A percentile compares a stretch with the other conserved stretches of the same genome.
Conservation (phyloP, 75 land plant genomes). For the Azolla pinnata region DNA sequence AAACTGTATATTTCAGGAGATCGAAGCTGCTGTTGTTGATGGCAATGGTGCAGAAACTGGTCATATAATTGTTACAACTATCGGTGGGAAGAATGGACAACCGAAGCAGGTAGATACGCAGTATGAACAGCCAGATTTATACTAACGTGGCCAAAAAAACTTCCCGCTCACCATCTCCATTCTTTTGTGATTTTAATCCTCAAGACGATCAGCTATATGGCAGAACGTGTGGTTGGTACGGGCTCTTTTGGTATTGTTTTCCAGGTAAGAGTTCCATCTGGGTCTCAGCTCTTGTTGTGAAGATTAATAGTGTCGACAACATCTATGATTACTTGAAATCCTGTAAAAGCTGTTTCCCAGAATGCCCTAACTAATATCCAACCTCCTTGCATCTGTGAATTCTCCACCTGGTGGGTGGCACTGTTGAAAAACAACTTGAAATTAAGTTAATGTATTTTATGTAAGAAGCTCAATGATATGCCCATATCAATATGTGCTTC, state of each 20-base stretch:
- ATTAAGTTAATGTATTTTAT: no score
- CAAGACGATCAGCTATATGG: slow-evolving; percentile 89
- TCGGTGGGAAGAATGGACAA: slow-evolving; percentile 81
- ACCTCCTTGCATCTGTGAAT: no score
- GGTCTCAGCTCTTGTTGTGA: neutral
- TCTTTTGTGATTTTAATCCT: slow-evolving; percentile 1
- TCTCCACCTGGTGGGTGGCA: no score
- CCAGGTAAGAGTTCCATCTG: slow-evolving; percentile 38
- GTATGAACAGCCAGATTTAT: neutral
- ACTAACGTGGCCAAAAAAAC: neutral
- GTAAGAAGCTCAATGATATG: no score
- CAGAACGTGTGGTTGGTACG: slow-evolving; percentile 92
- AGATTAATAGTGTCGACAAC: neutral
- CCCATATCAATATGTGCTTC: neutral
- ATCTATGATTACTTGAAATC: no score
- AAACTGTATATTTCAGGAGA: slow-evolving; percentile 43
- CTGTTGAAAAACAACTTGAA: no score
- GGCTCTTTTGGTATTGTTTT: slow-evolving; percentile 87
- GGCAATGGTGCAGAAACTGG: slow-evolving; percentile 92
- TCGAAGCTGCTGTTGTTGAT: slow-evolving; percentile 77
- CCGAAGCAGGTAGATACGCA: slow-evolving; percentile 58
- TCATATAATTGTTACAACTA: slow-evolving; percentile 88
- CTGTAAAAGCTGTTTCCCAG: no score
- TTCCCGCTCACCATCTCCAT: neutral
- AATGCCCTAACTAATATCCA: no score